A percentile compares a stretch with the other conserved stretches of the same genome.
Evolutionary conservation across 805 yeast genomes (phyloP).

Genomic region (Schwanniomyces vanrijiae): DNA sequence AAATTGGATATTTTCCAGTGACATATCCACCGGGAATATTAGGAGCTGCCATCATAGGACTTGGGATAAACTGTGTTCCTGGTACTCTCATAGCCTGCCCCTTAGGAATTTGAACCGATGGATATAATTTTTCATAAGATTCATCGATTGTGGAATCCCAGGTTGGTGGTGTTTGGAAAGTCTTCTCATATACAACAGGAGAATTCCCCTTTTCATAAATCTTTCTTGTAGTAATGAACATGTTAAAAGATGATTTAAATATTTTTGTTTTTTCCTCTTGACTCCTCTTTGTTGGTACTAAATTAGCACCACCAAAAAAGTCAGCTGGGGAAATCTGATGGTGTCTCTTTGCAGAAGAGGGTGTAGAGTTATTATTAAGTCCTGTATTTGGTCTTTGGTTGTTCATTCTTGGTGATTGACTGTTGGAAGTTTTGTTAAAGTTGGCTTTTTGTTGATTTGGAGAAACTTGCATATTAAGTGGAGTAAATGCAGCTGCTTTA

Average conservation of each 20-base stretch:
- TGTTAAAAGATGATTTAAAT: conserved; percentile 48
- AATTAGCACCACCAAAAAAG: conserved; percentile 40
- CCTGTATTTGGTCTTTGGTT: conserved; percentile 32
- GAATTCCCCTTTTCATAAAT: conserved; percentile 19
- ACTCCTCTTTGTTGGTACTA: conserved; percentile 37
- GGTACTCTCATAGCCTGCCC: conserved; percentile 16
- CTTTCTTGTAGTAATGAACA: conserved; percentile 48
- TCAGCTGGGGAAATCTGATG: conserved; percentile 41
- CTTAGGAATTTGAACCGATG: conserved; percentile 29
- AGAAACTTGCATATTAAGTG: conserved; percentile 31
- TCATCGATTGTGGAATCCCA: conserved; percentile 66
- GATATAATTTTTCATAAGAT: conserved; percentile 53
- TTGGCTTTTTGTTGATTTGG: conserved; percentile 28
- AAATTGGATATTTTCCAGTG: conserved; percentile 22
- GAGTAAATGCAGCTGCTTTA: conserved; percentile 65
- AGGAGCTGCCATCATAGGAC: conserved; percentile 30
- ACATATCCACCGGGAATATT: conserved; percentile 14
- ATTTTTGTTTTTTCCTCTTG: conserved; percentile 34
- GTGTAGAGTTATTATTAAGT: conserved; percentile 7
- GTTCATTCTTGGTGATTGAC: conserved; percentile 30
- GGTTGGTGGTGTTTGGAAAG: conserved; percentile 75
- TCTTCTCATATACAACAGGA: conserved; percentile 49
- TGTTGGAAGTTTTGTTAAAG: conserved; percentile 21
- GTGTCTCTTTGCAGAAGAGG: conserved; percentile 25
- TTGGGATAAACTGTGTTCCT: conserved; percentile 26